Conservation (phyloP, 345 rosid genomes). For the Mallotus nudiflorus region DNA sequence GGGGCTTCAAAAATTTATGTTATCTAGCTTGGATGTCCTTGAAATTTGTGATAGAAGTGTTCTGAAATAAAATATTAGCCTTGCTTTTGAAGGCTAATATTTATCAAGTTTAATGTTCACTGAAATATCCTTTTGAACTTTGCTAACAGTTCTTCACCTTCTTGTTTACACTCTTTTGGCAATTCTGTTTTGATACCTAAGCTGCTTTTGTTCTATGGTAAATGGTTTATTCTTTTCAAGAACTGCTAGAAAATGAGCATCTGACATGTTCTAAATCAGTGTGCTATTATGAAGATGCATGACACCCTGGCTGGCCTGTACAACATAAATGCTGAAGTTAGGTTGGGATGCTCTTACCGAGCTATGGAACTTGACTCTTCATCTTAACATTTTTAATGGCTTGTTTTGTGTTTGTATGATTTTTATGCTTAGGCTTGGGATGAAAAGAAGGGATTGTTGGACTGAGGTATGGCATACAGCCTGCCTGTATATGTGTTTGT, state of each 20-base stretch:
- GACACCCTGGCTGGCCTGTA: neutral
- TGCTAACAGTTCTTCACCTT: neutral
- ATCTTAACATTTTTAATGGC: neutral
- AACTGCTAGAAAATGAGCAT: neutral
- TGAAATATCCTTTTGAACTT: neutral
- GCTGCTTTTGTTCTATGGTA: neutral
- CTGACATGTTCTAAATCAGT: neutral
- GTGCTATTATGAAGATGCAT: neutral
- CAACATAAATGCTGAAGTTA: neutral
- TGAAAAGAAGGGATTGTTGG: neutral
- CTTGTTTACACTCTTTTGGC: neutral
- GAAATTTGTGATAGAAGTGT: no score
- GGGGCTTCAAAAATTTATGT: neutral
- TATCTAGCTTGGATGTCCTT: neutral
- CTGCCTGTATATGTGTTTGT: neutral
- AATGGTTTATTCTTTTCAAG: neutral
- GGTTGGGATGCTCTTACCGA: neutral
- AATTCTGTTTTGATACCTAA: neutral
- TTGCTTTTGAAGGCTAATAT: no score
- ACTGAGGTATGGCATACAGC: neutral
- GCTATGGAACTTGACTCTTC: neutral
- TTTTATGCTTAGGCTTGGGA: neutral
- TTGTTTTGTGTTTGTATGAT: neutral
- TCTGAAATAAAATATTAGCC: no score
- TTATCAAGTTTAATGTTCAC: no score